Conservation (phyloP, 345 rosid species). For the Eucalyptus caleyi region DNA sequence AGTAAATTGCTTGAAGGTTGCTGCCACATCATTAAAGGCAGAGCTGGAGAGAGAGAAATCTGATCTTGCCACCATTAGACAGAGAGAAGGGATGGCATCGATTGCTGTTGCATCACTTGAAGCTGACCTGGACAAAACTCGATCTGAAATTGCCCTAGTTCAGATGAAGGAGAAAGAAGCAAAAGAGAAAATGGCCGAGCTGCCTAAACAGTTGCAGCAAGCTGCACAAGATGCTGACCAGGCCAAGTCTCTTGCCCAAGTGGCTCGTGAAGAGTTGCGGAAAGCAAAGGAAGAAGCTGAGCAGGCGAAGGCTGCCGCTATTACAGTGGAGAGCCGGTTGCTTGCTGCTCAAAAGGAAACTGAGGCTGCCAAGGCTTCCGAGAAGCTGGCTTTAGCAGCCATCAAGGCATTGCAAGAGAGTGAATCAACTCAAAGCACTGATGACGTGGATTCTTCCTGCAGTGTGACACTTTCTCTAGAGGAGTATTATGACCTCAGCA, state of each 20-base stretch:
- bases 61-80: conserved; percentile 41
- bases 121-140: conserved; percentile 59
- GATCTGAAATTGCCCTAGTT: conserved; percentile 41
- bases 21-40: conserved; percentile 45
- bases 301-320: conserved; percentile 73
- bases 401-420: conserved; percentile 85
- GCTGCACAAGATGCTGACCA: conserved; percentile 75
- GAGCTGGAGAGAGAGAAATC: conserved; percentile 71
- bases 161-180: conserved; percentile 67
- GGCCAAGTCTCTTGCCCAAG: conserved; percentile 56
- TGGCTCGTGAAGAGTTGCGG: conserved; percentile 63
- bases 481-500: conserved; percentile 87
- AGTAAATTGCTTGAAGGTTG: conserved; percentile 62
- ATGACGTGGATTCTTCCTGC: conserved; percentile 26
- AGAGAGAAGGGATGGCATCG: conserved; percentile 87
- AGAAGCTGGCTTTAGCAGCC: conserved; percentile 72
- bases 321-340: conserved; percentile 61
- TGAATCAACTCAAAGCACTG: conserved; percentile 31
- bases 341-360: conserved; percentile 77
- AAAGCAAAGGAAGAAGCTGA: conserved; percentile 78
- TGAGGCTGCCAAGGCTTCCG: conserved; percentile 86
- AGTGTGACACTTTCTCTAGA: conserved; percentile 66
- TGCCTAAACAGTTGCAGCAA: conserved; percentile 66
- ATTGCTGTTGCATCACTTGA: conserved; percentile 67
- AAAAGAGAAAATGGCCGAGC: conserved; percentile 40